These are phyloP conservation scores for Lipomyces spencermartinsiae DNA, from an alignment of 805 yeast species.

Conservation along the genomic window DNA sequence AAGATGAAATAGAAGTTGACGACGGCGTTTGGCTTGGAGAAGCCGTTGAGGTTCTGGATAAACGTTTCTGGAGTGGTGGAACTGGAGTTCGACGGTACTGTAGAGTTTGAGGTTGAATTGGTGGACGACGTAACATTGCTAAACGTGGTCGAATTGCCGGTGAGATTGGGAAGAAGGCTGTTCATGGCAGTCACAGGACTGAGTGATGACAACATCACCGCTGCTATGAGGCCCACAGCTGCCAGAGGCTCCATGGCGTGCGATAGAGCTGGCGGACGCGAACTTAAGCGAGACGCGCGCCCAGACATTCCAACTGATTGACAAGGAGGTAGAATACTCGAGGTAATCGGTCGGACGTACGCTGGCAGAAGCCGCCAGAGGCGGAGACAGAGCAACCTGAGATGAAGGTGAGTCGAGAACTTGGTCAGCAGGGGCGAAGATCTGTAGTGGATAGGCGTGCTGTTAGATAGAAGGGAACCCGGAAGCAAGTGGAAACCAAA, in stretches of 20 bases:
- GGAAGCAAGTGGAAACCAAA: not conserved
- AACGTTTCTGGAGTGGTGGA: constrained; percentile 19
- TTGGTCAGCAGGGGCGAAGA: not conserved
- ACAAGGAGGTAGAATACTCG: not conserved
- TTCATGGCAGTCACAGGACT: constrained; percentile 1
- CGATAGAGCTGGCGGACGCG: not conserved
- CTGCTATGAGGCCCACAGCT: not conserved
- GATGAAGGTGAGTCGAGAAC: not conserved
- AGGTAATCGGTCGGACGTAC: not conserved
- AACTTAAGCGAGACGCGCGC: not conserved
- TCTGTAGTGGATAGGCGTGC: not conserved
- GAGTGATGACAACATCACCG: not conserved
- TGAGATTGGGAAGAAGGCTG: constrained; percentile 1
- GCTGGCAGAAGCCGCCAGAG: not conserved
- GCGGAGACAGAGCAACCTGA: not conserved
- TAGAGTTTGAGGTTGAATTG: constrained; percentile 11
- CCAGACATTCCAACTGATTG: not conserved
- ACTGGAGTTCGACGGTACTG: constrained; percentile 13
- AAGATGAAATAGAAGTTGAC: constrained; percentile 35
- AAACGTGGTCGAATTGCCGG: not conserved
- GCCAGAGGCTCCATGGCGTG: not conserved
- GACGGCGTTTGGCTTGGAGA: constrained; percentile 30
- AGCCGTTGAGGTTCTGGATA: constrained; percentile 23
- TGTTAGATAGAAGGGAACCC: not conserved
- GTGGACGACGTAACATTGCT: constrained; percentile 18